Evolutionary conservation across 306 rosid genomes (phyloP).

Genomic region (Castanospermum australe): DNA sequence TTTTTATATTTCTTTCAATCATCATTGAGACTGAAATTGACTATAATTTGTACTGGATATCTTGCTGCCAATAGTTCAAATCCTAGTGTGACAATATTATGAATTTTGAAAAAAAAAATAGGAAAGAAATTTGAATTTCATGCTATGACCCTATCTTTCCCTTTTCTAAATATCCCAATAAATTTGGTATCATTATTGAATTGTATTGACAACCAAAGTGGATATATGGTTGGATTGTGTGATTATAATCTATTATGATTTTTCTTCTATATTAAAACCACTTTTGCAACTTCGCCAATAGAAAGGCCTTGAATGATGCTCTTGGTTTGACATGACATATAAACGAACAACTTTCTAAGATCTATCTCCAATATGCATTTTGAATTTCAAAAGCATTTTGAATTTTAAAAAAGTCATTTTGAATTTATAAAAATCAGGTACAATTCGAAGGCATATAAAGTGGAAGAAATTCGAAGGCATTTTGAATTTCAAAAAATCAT

Average conservation of each 20-base stretch:
- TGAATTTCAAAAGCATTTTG: too few relatives aligned
- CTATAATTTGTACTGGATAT: background rate
- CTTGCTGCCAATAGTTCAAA: background rate
- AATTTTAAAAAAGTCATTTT: too few relatives aligned
- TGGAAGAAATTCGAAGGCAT: too few relatives aligned
- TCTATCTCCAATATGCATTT: too few relatives aligned
- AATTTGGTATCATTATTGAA: background rate
- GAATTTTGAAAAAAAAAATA: background rate
- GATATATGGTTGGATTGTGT: background rate
- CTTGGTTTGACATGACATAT: too few relatives aligned
- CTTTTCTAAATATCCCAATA: background rate
- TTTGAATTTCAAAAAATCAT: too few relatives aligned
- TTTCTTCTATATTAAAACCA: background rate
- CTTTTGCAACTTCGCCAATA: too few relatives aligned
- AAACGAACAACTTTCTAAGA: too few relatives aligned
- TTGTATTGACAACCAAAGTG: conserved; percentile 11
- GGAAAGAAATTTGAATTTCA: background rate
- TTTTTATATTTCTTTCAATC: background rate
- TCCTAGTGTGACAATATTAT: background rate
- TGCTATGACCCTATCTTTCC: background rate
- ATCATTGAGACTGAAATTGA: background rate
- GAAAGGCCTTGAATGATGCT: too few relatives aligned
- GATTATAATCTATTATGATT: background rate
- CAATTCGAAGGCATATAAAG: too few relatives aligned
- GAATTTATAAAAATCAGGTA: too few relatives aligned